These are phyloP conservation scores for Helianthus tuberosus DNA, from an alignment of 129 eudicot species.

Conservation along the genomic window DNA sequence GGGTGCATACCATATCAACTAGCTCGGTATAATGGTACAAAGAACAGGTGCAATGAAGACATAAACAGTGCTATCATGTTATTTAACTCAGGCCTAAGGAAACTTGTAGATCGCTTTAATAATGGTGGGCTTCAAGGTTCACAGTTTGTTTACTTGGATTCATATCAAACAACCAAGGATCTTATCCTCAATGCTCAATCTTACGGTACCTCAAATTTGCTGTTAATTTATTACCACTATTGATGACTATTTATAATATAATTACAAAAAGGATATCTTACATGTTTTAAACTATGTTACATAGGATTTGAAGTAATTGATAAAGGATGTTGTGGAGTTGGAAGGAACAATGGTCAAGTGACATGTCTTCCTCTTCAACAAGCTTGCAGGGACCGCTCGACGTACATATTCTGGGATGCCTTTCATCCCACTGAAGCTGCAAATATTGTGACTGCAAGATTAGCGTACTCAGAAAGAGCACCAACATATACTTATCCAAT, in stretches of 20 bases:
- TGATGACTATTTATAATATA: not conserved
- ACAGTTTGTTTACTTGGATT: slow-evolving; percentile 72
- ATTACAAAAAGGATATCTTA: not conserved
- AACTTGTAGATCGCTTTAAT: slow-evolving; percentile 59
- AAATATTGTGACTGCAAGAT: slow-evolving; percentile 69
- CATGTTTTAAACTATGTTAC: not conserved
- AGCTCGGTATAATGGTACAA: slow-evolving; percentile 58
- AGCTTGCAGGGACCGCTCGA: slow-evolving; percentile 62
- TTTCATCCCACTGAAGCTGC: slow-evolving; percentile 93
- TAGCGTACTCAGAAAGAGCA: slow-evolving; percentile 45
- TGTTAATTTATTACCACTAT: too few relatives aligned
- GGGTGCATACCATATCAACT: slow-evolving; percentile 97
- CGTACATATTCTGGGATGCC: slow-evolving; percentile 91
- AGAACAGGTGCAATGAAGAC: slow-evolving; percentile 72
- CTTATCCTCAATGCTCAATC: slow-evolving; percentile 53
- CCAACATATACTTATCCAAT: slow-evolving; percentile 65
- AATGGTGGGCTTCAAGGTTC: slow-evolving; percentile 72
- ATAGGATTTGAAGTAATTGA: slow-evolving; percentile 77
- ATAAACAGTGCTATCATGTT: slow-evolving; percentile 63
- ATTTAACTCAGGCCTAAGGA: slow-evolving; percentile 65
- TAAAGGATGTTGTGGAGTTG: slow-evolving; percentile 92
- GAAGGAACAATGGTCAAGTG: slow-evolving; percentile 85
- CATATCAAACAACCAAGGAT: slow-evolving; percentile 56
- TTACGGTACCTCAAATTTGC: slow-evolving; percentile 48
- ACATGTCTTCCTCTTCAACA: slow-evolving; percentile 89